phyloP scores from a whole-genome alignment of 805 yeast species.

The Lipomyces spencermartinsiae region DNA sequence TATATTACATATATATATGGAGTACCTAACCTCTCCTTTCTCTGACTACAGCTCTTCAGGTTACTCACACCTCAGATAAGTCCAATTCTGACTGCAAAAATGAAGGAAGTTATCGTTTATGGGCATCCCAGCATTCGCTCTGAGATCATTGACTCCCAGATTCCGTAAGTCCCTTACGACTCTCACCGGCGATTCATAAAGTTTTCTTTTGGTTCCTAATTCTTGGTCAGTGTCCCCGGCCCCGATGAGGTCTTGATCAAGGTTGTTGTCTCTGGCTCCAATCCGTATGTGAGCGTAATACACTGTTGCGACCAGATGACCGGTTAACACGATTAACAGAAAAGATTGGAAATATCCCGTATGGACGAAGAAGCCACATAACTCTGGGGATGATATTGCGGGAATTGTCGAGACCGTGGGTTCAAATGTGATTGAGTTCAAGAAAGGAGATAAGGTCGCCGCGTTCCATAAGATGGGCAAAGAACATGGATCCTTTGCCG shows the following conservation, averaged over 20 bases:
- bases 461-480: slow-evolving; percentile 23
- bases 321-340: not conserved
- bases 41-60: no score
- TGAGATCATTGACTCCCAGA: not conserved
- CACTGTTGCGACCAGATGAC: not conserved
- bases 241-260: slow-evolving; percentile 22
- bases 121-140: not conserved
- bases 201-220: not conserved
- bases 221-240: not conserved
- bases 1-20: no score
- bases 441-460: slow-evolving; percentile 26
- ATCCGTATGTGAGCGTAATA: slow-evolving; percentile 6
- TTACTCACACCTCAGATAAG: no score
- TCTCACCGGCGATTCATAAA: not conserved
- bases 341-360: slow-evolving; percentile 30
- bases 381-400: slow-evolving; percentile 30
- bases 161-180: not conserved
- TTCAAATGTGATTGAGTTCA: slow-evolving; percentile 15
- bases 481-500: slow-evolving; percentile 24
- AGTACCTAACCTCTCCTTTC: no score
- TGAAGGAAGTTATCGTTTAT: slow-evolving; percentile 2
- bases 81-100: not conserved
- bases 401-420: slow-evolving; percentile 23
- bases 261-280: slow-evolving; percentile 23
- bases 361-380: slow-evolving; percentile 2